A percentile compares a stretch with the other conserved stretches of the same genome.
Evolutionary conservation across 169 alveolate species (phyloP).

Genomic region (Plasmodium blacklocki): DNA sequence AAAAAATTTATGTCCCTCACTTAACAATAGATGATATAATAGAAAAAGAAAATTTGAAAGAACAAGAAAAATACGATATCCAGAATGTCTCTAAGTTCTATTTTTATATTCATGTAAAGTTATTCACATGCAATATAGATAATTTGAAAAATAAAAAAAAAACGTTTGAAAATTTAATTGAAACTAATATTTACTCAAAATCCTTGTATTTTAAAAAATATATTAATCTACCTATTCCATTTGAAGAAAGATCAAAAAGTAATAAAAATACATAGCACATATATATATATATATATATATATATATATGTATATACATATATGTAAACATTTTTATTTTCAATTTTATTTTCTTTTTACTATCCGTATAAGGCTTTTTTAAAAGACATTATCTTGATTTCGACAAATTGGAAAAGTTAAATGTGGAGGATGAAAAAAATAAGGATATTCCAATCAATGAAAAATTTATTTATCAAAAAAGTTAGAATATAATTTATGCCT

Average conservation of each 20-base stretch:
- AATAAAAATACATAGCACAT: background rate
- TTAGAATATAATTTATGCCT: slow-evolving; percentile 23
- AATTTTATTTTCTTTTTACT: background rate
- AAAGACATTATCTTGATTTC: slow-evolving; percentile 58
- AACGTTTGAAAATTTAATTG: slow-evolving; percentile 58
- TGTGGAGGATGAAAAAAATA: slow-evolving; percentile 17
- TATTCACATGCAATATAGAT: slow-evolving; percentile 62
- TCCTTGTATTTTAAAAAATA: slow-evolving; percentile 61
- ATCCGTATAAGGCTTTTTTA: slow-evolving; percentile 45
- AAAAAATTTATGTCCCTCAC: background rate
- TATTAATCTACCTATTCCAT: slow-evolving; percentile 55
- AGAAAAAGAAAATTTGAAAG: slow-evolving; percentile 44
- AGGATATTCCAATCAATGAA: slow-evolving; percentile 7
- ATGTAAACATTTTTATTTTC: background rate
- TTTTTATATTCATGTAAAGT: slow-evolving; percentile 67
- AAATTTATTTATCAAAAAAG: slow-evolving; percentile 56
- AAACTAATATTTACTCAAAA: slow-evolving; percentile 69
- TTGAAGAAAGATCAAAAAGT: slow-evolving; percentile 76
- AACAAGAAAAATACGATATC: slow-evolving; percentile 15
- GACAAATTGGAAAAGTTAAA: slow-evolving; percentile 52
- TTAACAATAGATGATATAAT: slow-evolving; percentile 23
- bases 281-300: background rate
- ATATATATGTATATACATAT: slow-evolving; percentile 1
- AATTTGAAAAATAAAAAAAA: slow-evolving; percentile 19
- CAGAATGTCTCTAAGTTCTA: slow-evolving; percentile 36